Evolutionary conservation across 768 basidiomycete genomes (phyloP).

Genomic region (Boletus subcaerulescens): DNA sequence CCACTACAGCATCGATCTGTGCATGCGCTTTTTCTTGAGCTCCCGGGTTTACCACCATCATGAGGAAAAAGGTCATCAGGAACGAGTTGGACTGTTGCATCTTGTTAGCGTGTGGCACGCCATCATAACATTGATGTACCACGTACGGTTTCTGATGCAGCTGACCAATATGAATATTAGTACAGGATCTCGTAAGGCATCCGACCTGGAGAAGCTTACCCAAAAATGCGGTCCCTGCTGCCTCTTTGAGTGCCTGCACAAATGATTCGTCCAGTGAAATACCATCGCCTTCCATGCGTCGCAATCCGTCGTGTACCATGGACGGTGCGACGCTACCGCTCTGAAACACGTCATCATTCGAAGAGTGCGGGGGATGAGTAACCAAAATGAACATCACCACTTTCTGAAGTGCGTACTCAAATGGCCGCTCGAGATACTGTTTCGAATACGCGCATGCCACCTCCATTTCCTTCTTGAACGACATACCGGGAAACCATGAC

Average conservation of each 20-base stretch:
- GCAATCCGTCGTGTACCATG: neutral
- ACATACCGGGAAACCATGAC: neutral
- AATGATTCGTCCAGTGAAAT: neutral
- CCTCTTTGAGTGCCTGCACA: neutral
- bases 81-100: neutral
- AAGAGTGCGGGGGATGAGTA: neutral
- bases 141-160: neutral
- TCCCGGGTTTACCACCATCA: neutral
- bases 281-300: neutral
- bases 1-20: neutral
- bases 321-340: neutral
- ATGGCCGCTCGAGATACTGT: neutral
- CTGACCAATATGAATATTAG: neutral
- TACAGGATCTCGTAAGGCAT: neutral
- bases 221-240: neutral
- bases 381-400: neutral
- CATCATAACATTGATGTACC: neutral
- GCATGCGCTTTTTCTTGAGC: neutral
- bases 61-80: neutral
- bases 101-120: neutral
- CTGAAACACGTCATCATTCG: neutral
- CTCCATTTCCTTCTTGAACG: neutral
- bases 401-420: neutral
- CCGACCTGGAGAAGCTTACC: neutral
- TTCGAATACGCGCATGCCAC: neutral